phyloP scores from a whole-genome alignment of 106 monocot genomes.

The Chionographis japonica region DNA sequence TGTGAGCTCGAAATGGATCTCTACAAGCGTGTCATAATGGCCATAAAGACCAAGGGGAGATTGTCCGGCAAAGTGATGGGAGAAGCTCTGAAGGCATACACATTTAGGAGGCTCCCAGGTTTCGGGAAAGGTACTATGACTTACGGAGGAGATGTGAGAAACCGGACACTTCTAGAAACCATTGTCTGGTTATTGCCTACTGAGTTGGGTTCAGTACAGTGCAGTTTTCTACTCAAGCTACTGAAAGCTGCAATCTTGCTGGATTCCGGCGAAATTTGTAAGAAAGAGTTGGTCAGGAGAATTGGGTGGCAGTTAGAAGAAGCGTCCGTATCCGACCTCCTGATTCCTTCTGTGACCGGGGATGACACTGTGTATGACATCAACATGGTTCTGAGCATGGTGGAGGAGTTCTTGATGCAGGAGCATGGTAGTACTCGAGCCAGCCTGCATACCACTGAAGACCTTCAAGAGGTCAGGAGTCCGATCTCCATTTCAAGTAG shows the following conservation, averaged over 20 bases:
- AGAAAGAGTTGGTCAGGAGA: constrained; percentile 38
- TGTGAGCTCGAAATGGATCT: constrained; percentile 67
- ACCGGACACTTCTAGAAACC: constrained; percentile 32
- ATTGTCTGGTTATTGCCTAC: constrained; percentile 49
- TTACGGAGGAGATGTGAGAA: constrained; percentile 30
- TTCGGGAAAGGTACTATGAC: constrained; percentile 22
- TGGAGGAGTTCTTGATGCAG: constrained; percentile 50
- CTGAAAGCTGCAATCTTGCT: constrained; percentile 40
- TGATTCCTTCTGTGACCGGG: constrained; percentile 27
- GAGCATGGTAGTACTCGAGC: constrained; percentile 1
- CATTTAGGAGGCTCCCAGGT: constrained; percentile 40
- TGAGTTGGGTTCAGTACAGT: constrained; percentile 40
- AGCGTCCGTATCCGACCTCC: constrained; percentile 47
- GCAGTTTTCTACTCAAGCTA: constrained; percentile 53
- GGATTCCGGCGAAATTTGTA: constrained; percentile 27
- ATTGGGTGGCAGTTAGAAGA: constrained; percentile 44
- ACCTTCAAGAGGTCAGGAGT: constrained; percentile 32
- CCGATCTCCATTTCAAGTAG: constrained; percentile 13
- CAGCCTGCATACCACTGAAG: constrained; percentile 18
- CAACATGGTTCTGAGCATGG: constrained; percentile 35
- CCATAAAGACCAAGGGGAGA: constrained; percentile 45
- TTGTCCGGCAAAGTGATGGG: constrained; percentile 36
- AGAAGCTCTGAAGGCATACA: constrained; percentile 64
- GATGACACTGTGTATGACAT: constrained; percentile 36
- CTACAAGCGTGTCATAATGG: constrained; percentile 53